Base-by-base conservation (phyloP, 1,284 basidiomycete species). In the Tilletia walkeri region DNA sequence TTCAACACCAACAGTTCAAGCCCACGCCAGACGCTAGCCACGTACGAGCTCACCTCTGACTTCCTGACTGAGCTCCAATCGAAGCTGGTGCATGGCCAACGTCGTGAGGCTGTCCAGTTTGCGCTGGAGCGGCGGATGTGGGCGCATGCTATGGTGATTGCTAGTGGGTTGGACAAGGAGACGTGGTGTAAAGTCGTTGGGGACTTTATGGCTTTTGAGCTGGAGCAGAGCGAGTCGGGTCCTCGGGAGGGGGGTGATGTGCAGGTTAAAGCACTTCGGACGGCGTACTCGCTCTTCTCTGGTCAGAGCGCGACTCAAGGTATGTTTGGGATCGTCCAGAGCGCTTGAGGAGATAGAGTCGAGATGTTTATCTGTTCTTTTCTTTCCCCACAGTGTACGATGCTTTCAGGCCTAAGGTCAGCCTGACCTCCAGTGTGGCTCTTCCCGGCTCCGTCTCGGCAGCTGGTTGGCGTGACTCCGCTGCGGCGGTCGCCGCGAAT, bases 91-190 rank as follows among this genome's bases (percentile, higher is more conserved):
- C 70, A 89, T 61, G 96, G 96, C 16, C 90, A 97, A 76, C 90
- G 92, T 70, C 88, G 89, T 36, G 89, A 91, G 74, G 96, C 96
- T 0, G 94, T 93, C 78, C 89, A 90, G 70, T 94, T 90, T 80
- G 95, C 96, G 3, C 87, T 94, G 38, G 90, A 94, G 72, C 89
- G 94, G 82, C 90, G 89, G 77, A 85, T 99, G 74, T 99, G 95
- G 94, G 90, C 93, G 0, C 96, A 99, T 84, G 96, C 96, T 0
- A 89, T 99, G 88, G 86, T 98, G 65, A 95, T 99, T 73, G 90
- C 96, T 7, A 95, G 92, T 80, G 91, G 92, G 69, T 88, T 98
- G 67, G 95, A 95, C 83, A 92, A 92, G 78, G 93, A 95, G 45
- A 88, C 92, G 4, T 98, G 94, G 93, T 92, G 91, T 81, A 92